Percentiles rank a stretch among this genome's conserved stretches.
These are phyloP conservation scores for Lachancea dasiensis DNA, from an alignment of 805 yeast genomes.

Conservation along the genomic window DNA sequence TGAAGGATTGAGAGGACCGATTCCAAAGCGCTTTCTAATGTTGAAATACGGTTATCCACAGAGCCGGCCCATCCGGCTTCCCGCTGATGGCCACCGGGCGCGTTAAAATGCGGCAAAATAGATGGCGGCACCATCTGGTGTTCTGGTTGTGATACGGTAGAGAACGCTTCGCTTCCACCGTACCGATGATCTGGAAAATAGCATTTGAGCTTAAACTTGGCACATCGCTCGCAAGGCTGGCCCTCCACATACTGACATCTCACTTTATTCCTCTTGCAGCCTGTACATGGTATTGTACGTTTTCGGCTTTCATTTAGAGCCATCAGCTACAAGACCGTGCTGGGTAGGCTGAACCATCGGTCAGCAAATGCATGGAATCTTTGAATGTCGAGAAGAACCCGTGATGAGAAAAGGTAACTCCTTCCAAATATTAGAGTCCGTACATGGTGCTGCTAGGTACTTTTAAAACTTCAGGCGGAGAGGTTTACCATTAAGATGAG, in stretches of 20 bases:
- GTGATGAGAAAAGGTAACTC: too few species aligned
- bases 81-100: neutral
- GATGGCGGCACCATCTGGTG: neutral
- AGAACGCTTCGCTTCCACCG: neutral
- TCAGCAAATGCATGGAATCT: too few species aligned
- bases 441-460: too few species aligned
- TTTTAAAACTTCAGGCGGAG: too few species aligned
- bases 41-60: slow-evolving; percentile 36
- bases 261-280: slow-evolving; percentile 57
- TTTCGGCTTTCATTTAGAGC: slow-evolving; percentile 18
- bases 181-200: slow-evolving; percentile 38
- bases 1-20: slow-evolving; percentile 35
- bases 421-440: too few species aligned
- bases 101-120: neutral
- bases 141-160: neutral
- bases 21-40: slow-evolving; percentile 37
- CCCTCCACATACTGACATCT: slow-evolving; percentile 47
- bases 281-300: slow-evolving; percentile 52
- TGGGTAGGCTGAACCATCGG: too few species aligned
- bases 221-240: slow-evolving; percentile 55
- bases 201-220: slow-evolving; percentile 41
- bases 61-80: slow-evolving; percentile 29
- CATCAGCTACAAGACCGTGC: slow-evolving; percentile 1
- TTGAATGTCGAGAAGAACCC: too few species aligned
- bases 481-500: too few species aligned